A percentile compares a stretch with the other conserved stretches of the same genome.
Evolutionary conservation across 2,329 filamentous ascomycete species (phyloP).

Genomic region (Emergomyces orientalis): DNA sequence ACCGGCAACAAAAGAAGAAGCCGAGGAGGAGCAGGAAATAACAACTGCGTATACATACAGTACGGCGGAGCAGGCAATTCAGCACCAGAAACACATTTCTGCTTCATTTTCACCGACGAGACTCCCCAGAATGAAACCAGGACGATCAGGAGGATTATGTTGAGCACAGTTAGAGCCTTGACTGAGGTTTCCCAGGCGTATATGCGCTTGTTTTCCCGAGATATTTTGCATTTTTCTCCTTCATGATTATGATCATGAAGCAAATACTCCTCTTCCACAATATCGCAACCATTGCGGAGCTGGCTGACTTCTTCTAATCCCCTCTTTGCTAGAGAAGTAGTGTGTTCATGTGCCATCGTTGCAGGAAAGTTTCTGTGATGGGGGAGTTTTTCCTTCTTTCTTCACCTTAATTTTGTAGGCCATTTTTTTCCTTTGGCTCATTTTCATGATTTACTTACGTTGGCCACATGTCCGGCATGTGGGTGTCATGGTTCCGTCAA

Average conservation of each 20-base stretch:
- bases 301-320: neutral
- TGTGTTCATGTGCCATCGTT: neutral
- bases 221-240: neutral
- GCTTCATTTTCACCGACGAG: constrained; percentile 1
- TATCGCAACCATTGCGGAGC: neutral
- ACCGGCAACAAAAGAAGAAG: neutral
- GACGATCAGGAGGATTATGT: constrained; percentile 1
- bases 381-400: neutral
- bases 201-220: neutral
- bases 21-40: neutral
- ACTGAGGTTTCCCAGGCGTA: neutral
- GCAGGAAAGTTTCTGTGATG: neutral
- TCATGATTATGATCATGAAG: neutral
- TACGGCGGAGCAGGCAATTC: constrained; percentile 5
- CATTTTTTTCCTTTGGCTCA: neutral
- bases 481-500: neutral
- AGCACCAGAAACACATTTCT: neutral
- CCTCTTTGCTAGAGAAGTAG: neutral
- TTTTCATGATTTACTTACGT: neutral
- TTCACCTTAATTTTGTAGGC: neutral
- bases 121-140: neutral
- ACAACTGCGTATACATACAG: constrained; percentile 2
- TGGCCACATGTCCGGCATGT: neutral
- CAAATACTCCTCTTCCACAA: neutral
- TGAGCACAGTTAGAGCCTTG: neutral